phyloP scores from a whole-genome alignment of 2,329 filamentous ascomycete species.

The Aspergillus tanneri region DNA sequence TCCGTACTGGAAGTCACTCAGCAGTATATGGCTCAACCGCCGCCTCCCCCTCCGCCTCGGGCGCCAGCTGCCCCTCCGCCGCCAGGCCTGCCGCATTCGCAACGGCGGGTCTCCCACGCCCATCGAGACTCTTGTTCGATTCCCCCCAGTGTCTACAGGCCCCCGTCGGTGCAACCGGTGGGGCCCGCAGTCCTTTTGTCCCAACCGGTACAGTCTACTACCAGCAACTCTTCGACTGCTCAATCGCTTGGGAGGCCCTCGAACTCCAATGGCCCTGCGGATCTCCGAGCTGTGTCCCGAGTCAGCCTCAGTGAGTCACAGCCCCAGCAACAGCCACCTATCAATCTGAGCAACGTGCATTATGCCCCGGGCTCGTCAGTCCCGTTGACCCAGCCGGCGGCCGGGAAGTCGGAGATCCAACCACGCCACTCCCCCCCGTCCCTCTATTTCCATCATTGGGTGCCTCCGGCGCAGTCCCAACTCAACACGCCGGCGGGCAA shows the following conservation, averaged over 20 bases:
- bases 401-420: constrained; percentile 55
- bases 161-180: constrained; percentile 19
- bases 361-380: constrained; percentile 35
- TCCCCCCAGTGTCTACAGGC: constrained; percentile 36
- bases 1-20: constrained; percentile 67
- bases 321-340: constrained; percentile 38
- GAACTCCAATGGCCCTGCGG: constrained; percentile 19
- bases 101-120: constrained; percentile 21
- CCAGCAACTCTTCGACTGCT: constrained; percentile 14
- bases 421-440: constrained; percentile 67
- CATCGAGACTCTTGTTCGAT: constrained; percentile 25
- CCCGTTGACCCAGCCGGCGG: constrained; percentile 54
- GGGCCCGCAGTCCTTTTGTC: constrained; percentile 21
- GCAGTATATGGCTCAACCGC: constrained; percentile 56
- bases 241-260: constrained; percentile 15
- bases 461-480: constrained; percentile 70
- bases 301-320: constrained; percentile 47
- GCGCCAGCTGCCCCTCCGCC: constrained; percentile 24
- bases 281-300: constrained; percentile 18
- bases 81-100: constrained; percentile 21
- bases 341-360: constrained; percentile 24
- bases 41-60: constrained; percentile 22
- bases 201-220: constrained; percentile 26
- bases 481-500: constrained; percentile 74
- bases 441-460: constrained; percentile 92